These are phyloP conservation scores for Chalciporus sp. DNA, from an alignment of 1,284 basidiomycete species.

Conservation along the genomic window DNA sequence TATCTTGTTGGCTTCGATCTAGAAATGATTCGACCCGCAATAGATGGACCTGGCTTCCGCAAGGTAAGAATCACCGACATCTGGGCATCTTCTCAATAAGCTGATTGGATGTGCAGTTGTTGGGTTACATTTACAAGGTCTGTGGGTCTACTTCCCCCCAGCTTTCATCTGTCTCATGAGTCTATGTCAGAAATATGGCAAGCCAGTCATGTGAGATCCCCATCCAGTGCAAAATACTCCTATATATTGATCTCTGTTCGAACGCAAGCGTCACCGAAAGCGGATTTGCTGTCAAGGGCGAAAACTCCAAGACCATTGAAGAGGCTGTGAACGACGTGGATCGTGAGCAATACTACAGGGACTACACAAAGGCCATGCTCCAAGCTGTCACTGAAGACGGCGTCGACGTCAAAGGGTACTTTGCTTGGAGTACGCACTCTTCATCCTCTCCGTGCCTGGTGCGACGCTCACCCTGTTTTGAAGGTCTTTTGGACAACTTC, in stretches of 20 bases:
- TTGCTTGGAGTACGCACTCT: slow-evolving; percentile 64
- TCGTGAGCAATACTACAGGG: slow-evolving; percentile 69
- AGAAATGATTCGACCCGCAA: background rate
- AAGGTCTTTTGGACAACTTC: slow-evolving; percentile 12
- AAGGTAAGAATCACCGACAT: background rate
- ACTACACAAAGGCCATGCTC: slow-evolving; percentile 60
- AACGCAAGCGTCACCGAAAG: slow-evolving; percentile 64
- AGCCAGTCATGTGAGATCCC: slow-evolving; percentile 6
- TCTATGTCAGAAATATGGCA: slow-evolving; percentile 7
- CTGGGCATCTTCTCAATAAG: background rate
- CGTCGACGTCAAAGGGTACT: slow-evolving; percentile 69
- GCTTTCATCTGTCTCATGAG: background rate
- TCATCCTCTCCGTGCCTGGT: background rate
- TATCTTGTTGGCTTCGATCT: background rate
- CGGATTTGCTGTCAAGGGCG: slow-evolving; percentile 73
- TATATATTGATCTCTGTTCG: background rate
- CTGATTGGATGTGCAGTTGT: background rate
- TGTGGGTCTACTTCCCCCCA: background rate
- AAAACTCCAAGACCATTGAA: slow-evolving; percentile 52
- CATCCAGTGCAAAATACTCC: background rate
- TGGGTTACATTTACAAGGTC: slow-evolving; percentile 11
- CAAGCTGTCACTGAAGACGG: slow-evolving; percentile 66
- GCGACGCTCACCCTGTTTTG: background rate
- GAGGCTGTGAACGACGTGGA: slow-evolving; percentile 66
- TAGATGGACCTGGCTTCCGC: slow-evolving; percentile 10